Evolutionary conservation across 2,329 filamentous ascomycete species (phyloP), one percentile per base, ranked within the genome.

Genomic region (Paecilomyces sp.): DNA sequence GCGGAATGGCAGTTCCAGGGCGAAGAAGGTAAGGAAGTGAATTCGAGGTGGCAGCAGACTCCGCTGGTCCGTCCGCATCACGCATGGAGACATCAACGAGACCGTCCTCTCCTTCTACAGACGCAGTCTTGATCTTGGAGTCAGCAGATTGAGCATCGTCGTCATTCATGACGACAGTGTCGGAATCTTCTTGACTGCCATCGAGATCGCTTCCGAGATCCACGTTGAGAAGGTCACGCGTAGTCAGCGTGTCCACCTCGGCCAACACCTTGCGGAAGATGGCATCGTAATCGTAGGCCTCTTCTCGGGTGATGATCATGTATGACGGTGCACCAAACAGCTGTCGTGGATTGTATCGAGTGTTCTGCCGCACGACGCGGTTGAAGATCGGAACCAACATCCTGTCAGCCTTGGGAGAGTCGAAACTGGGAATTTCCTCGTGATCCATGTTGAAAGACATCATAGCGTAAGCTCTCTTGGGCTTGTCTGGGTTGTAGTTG

Each of bases 31-130:
- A 61, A 8, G 68, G 59, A 25, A 62, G 65, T 5, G 56, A 54
- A 9, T n/a, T 47, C 15, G 15, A 47, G n/a, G 6, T 47, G 15
- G 13, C 7, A 6, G 67, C 62, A 12, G 56, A 55, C 25, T 61
- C 59, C 25, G 67, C 62, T 3, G 62, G 54, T 3, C 62, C 15
- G n/a, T 60, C 57, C 25, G 57, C 77, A 66, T 91, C 88, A 57
- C 86, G 87, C 88, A 97, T 92, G 0, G 89, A 90, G 15, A 99
- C 87, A 70, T 97, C 90, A 5, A 97, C 90, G 68, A 97, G 85
- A 62, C 91, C 91, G 62, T 97, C 92, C 72, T 97, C 93, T 9
- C 91, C 90, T 71, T 92, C 88, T 1, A 96, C 84, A 2, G 92
- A 96, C 30, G 85, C 83, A 53, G 91, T 88, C 60, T 88, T 84